Percentiles rank a stretch among this genome's conserved stretches.
Evolutionary conservation across 208 protist genomes (phyloP).

Genomic region (Phytomonas francai): DNA sequence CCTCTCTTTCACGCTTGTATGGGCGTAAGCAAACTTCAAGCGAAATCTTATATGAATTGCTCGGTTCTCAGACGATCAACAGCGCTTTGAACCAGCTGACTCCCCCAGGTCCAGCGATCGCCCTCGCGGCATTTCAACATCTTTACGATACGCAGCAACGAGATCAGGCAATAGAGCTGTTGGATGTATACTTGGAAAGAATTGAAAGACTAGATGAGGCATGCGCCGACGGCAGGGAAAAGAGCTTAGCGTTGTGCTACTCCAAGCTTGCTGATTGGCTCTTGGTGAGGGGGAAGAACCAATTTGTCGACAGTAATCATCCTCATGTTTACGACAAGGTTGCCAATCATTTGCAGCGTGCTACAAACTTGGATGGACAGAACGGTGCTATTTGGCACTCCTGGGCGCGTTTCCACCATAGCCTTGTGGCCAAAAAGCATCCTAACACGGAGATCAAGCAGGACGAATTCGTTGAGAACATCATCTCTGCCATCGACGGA

Average conservation of each 20-base stretch:
- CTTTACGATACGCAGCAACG: slow-evolving; percentile 78
- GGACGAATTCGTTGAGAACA: slow-evolving; percentile 50
- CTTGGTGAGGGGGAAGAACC: slow-evolving; percentile 22
- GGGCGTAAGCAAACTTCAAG: slow-evolving; percentile 73
- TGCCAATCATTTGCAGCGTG: slow-evolving; percentile 53
- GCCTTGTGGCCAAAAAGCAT: slow-evolving; percentile 26
- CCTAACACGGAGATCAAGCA: slow-evolving; percentile 13
- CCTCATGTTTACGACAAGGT: slow-evolving; percentile 28
- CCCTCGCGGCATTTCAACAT: slow-evolving; percentile 79
- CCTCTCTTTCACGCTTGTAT: slow-evolving; percentile 88
- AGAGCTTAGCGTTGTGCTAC: slow-evolving; percentile 74
- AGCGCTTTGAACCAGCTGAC: slow-evolving; percentile 38
- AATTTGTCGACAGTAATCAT: slow-evolving; percentile 10
- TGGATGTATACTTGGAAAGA: slow-evolving; percentile 58
- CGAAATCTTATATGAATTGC: slow-evolving; percentile 86
- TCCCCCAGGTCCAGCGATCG: slow-evolving; percentile 61
- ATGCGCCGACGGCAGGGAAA: slow-evolving; percentile 10
- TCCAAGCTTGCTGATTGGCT: slow-evolving; percentile 82
- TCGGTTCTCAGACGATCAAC: slow-evolving; percentile 64
- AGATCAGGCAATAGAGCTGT: slow-evolving; percentile 52
- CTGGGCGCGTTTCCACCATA: slow-evolving; percentile 96
- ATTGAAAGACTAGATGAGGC: slow-evolving; percentile 23
- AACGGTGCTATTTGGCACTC: slow-evolving; percentile 98
- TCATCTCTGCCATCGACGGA: slow-evolving; percentile 87
- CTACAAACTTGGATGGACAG: slow-evolving; percentile 76